phyloP scores from a whole-genome alignment of 192 early-diverging fungal species.

The Linnemannia elongata region DNA sequence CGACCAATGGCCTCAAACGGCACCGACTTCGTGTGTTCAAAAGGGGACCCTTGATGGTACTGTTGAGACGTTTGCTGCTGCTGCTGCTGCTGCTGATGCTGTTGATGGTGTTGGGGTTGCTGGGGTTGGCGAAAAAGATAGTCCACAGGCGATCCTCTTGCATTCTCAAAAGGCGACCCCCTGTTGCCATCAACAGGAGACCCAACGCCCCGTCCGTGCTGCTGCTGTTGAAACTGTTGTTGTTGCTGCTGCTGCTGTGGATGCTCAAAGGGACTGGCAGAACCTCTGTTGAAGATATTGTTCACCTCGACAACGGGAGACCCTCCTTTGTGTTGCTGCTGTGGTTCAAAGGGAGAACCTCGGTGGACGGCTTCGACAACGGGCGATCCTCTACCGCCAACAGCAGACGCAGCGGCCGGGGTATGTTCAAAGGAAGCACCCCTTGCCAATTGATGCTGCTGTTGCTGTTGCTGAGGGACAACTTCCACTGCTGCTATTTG shows the following conservation, averaged over 20 bases:
- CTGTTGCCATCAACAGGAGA: constrained; percentile 13
- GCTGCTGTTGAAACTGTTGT: neutral
- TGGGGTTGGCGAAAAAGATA: constrained; percentile 12
- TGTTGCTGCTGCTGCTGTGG: neutral
- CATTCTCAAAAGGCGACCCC: constrained; percentile 16
- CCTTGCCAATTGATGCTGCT: neutral
- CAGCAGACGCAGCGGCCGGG: neutral
- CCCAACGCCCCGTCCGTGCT: neutral
- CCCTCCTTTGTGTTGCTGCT: neutral
- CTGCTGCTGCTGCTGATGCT: constrained; percentile 10
- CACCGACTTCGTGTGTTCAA: constrained; percentile 14
- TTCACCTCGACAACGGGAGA: constrained; percentile 14
- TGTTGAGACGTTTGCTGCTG: neutral
- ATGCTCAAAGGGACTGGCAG: neutral
- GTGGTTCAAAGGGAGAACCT: constrained; percentile 4
- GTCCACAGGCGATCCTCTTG: neutral
- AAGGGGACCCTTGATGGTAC: constrained; percentile 17
- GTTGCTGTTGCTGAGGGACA: neutral
- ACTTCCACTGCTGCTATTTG: neutral
- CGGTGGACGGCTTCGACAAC: constrained; percentile 27
- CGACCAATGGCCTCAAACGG: constrained; percentile 25
- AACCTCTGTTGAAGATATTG: neutral
- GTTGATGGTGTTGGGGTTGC: constrained; percentile 7
- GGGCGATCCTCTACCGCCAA: constrained; percentile 15
- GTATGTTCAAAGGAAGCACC: neutral